Conservation (phyloP, 805 yeast genomes). For the Aciculoconidium aculeatum region DNA sequence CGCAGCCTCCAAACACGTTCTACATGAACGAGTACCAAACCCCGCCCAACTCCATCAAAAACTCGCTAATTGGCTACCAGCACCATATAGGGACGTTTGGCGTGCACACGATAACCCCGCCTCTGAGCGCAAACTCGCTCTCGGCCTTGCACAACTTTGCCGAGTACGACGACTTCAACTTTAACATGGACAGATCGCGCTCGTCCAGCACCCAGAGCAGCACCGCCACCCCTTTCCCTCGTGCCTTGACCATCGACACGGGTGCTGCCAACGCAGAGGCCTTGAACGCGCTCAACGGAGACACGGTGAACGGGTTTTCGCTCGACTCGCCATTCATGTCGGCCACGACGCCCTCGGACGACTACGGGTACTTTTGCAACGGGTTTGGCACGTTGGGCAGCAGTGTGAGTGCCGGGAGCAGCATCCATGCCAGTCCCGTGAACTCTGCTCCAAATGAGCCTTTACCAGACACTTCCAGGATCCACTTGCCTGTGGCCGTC, state of each 20-base stretch:
- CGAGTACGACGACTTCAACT: constrained; percentile 30
- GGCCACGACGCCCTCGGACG: constrained; percentile 32
- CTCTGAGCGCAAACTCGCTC: constrained; percentile 5
- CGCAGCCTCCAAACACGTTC: constrained; percentile 20
- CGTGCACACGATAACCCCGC: constrained; percentile 9
- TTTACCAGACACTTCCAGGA: constrained; percentile 11
- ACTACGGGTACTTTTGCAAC: constrained; percentile 25
- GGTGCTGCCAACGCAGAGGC: constrained; percentile 26
- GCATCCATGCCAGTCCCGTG: constrained; percentile 12
- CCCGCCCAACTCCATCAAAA: constrained; percentile 31
- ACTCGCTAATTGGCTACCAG: constrained; percentile 15
- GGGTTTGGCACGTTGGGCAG: constrained; percentile 9
- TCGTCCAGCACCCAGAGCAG: constrained; percentile 17
- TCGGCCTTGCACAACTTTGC: too few relatives aligned
- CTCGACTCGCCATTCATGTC: constrained; percentile 40
- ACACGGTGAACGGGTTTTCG: constrained; percentile 9
- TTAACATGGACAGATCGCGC: constrained; percentile 15
- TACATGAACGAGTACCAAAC: constrained; percentile 39
- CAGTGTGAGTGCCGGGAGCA: constrained; percentile 6
- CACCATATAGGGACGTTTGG: too few relatives aligned
- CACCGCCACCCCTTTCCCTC: constrained; percentile 27
- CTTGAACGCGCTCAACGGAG: constrained; percentile 17
- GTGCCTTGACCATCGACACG: constrained; percentile 34
- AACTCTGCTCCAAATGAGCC: constrained; percentile 6
- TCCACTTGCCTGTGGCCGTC: constrained; percentile 26